These are phyloP conservation scores for Didymella sp. DNA, from an alignment of 2,329 filamentous ascomycete species.

Conservation along the genomic window DNA sequence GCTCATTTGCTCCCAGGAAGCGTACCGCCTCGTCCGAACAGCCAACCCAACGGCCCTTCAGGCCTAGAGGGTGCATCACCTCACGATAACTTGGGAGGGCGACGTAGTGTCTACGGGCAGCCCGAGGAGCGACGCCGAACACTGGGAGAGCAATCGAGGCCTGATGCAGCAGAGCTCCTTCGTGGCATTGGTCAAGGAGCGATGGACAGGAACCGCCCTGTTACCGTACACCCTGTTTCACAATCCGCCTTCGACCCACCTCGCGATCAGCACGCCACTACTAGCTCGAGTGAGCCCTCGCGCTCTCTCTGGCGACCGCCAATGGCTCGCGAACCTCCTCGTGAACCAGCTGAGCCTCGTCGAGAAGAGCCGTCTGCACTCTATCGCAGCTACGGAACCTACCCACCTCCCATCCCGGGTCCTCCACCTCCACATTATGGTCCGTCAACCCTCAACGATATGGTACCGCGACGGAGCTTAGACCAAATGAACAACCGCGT, in stretches of 20 bases:
- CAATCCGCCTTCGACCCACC: constrained; percentile 50
- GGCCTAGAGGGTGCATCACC: constrained; percentile 30
- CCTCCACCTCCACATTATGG: constrained; percentile 33
- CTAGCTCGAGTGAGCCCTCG: constrained; percentile 30
- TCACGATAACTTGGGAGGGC: constrained; percentile 36
- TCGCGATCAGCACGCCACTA: constrained; percentile 31
- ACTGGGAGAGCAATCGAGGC: constrained; percentile 45
- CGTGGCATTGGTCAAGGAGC: constrained; percentile 29
- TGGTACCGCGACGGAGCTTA: constrained; percentile 43
- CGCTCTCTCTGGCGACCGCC: constrained; percentile 44
- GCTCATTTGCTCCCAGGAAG: constrained; percentile 33
- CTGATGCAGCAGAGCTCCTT: constrained; percentile 43
- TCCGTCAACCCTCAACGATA: constrained; percentile 36
- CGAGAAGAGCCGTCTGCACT: constrained; percentile 41
- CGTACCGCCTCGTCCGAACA: constrained; percentile 50
- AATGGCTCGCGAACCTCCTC: constrained; percentile 32
- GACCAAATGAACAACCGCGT: constrained; percentile 44
- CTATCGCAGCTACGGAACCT: constrained; percentile 44
- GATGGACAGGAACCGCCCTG: constrained; percentile 43
- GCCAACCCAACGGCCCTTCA: constrained; percentile 46
- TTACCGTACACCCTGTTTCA: constrained; percentile 50
- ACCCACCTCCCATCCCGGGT: constrained; percentile 34
- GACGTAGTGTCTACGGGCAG: constrained; percentile 38
- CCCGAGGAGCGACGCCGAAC: constrained; percentile 46
- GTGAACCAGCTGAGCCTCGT: constrained; percentile 37